Base-by-base conservation (phyloP, 2,329 filamentous ascomycete species). In the Grosmannia serpens region DNA sequence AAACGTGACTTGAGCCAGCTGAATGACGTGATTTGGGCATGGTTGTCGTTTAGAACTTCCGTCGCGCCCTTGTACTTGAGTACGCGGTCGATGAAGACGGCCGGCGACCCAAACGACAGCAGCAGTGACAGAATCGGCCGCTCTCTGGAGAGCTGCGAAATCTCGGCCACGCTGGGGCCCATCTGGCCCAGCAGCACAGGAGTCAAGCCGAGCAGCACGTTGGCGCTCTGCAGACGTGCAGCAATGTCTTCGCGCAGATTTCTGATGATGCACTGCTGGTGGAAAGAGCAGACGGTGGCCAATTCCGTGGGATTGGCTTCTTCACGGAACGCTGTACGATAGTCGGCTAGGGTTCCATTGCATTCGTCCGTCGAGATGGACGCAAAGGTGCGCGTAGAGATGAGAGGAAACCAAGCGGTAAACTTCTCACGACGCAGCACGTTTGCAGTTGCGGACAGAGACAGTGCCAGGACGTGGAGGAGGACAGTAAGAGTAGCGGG, bases 11-110 rank as follows among this genome's bases (percentile, higher is more conserved):
- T 5, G n/a, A 49, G 26, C 46, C n/a, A 26, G 5, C 15, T 1
- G 22, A 5, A 26, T 8, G 10, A 27, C 5, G 22, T n/a, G 47
- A 50, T 50, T 11, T 9, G 41, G 26, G 47, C 22, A 15, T 35
- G 33, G 5, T 27, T 26, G 22, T 11, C 26, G 22, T 26, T 13
- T 15, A 26, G 9, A 26, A 50, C 22, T 4, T 50, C 47, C 13
- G 26, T 4, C 4, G 22, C 53, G 50, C 62, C 56, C 27, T 60
- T 47, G 62, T 63, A 62, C 17, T 24, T 38, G 57, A 62, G 58
- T 15, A 35, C 46, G 27, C 55, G 46, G 3, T 26, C 24, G 29
- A 41, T 20, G 17, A 15, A 31, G 13, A 56, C 44, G 20, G 27
- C 31, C 1, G 55, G 55, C 27, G 44, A 27, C 26, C 55, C 55